A percentile compares a stretch with the other conserved stretches of the same genome.
phyloP scores from a whole-genome alignment of 768 basidiomycete species.

The Trametes coccinea region DNA sequence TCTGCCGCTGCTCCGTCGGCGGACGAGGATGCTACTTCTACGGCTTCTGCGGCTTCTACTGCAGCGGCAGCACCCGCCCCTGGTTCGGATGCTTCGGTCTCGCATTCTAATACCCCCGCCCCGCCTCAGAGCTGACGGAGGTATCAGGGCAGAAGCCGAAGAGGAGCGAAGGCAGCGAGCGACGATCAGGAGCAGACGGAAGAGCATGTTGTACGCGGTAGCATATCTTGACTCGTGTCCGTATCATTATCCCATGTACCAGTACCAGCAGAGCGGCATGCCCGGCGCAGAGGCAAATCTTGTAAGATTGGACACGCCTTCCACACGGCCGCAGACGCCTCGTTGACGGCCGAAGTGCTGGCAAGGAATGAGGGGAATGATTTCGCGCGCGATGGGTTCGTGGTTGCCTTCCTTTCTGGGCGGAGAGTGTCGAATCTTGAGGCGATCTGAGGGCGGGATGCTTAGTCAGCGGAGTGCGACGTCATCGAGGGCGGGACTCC shows the following conservation, averaged over 20 bases:
- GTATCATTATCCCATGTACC: constrained; percentile 17
- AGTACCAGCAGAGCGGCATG: constrained; percentile 12
- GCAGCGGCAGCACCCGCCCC: background rate
- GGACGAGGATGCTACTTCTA: background rate
- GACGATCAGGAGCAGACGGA: constrained; percentile 13
- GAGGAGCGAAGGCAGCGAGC: background rate
- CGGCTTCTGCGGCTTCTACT: constrained; percentile 8
- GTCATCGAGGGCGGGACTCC: constrained; percentile 1
- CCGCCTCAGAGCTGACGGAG: constrained; percentile 1
- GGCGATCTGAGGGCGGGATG: background rate
- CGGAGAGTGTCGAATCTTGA: constrained; percentile 11
- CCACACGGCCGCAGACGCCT: constrained; percentile 1
- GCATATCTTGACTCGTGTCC: constrained; percentile 6
- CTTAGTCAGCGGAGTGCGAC: constrained; percentile 8
- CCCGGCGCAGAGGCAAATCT: background rate
- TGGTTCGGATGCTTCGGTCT: constrained; percentile 2
- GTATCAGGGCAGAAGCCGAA: constrained; percentile 2
- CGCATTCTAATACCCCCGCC: background rate
- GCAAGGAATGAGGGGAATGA: constrained; percentile 18
- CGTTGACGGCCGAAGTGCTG: constrained; percentile 8
- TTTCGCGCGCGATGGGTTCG: constrained; percentile 10
- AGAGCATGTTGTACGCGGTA: background rate
- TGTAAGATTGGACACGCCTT: constrained; percentile 14
- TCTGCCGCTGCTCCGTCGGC: background rate
- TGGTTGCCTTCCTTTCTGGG: constrained; percentile 15